These are phyloP conservation scores for Ogataea glucozyma DNA, from an alignment of 805 yeast genomes.

Conservation along the genomic window DNA sequence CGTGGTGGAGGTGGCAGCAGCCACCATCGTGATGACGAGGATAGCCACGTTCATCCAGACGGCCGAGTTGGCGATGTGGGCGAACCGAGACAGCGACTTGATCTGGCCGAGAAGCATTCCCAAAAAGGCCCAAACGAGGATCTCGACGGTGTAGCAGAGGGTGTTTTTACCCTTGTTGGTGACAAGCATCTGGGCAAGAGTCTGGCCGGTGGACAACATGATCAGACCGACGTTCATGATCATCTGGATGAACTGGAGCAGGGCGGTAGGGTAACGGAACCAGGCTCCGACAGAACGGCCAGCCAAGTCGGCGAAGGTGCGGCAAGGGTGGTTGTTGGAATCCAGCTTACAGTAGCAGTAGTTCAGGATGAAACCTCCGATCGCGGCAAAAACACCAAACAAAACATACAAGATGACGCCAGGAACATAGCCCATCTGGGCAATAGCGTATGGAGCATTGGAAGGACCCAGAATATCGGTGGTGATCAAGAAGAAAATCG, in stretches of 20 bases:
- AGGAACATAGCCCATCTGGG: constrained; percentile 47
- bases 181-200: constrained; percentile 41
- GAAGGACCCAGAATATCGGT: constrained; percentile 51
- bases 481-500: constrained; percentile 48
- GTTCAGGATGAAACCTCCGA: constrained; percentile 43
- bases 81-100: constrained; percentile 40
- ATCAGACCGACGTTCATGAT: constrained; percentile 45
- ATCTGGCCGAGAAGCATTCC: constrained; percentile 49
- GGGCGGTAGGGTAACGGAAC: constrained; percentile 36
- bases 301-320: constrained; percentile 44
- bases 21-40: constrained; percentile 44
- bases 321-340: constrained; percentile 44
- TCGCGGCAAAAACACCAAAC: constrained; percentile 44
- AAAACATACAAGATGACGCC: constrained; percentile 43
- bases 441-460: constrained; percentile 46
- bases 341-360: constrained; percentile 38
- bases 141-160: constrained; percentile 41
- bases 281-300: constrained; percentile 40
- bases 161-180: constrained; percentile 28
- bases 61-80: constrained; percentile 45
- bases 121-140: constrained; percentile 44
- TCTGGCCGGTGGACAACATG: constrained; percentile 43
- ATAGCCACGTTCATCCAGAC: constrained; percentile 49
- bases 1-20: constrained; percentile 36
- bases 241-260: constrained; percentile 44